Evolutionary conservation across 2,329 filamentous ascomycete genomes (phyloP).

Genomic region (Diaporthe batatas): DNA sequence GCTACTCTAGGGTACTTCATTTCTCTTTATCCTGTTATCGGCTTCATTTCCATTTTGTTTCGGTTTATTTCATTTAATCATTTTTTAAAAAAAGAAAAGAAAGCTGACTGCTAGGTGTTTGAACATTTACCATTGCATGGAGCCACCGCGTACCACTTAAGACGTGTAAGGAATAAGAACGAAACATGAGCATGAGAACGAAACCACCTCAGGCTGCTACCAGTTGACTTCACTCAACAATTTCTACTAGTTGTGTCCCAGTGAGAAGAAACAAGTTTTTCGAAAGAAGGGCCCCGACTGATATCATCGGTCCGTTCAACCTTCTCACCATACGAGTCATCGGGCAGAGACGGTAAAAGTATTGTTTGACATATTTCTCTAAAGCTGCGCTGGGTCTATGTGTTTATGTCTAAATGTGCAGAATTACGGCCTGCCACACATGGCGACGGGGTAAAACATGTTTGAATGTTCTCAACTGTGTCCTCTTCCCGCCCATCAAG

Average conservation of each 20-base stretch:
- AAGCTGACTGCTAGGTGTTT: too few relatives aligned
- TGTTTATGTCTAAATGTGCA: constrained; percentile 2
- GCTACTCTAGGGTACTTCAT: too few relatives aligned
- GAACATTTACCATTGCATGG: too few relatives aligned
- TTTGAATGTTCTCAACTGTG: background rate
- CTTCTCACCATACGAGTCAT: background rate
- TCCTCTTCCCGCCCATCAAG: background rate
- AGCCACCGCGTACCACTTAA: too few relatives aligned
- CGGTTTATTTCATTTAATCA: too few relatives aligned
- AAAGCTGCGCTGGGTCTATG: constrained; percentile 9
- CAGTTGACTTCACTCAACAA: background rate
- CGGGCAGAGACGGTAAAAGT: background rate
- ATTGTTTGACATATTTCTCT: background rate
- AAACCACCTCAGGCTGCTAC: background rate
- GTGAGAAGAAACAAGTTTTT: background rate
- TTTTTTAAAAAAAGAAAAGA: too few relatives aligned
- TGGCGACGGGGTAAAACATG: background rate
- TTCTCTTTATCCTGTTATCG: too few relatives aligned
- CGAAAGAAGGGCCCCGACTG: background rate
- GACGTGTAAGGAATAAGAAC: too few relatives aligned
- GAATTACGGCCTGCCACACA: background rate
- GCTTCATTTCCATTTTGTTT: too few relatives aligned
- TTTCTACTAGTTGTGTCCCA: background rate
- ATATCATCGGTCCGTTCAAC: background rate
- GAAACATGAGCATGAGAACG: too few relatives aligned